phyloP scores from a whole-genome alignment of 2,329 filamentous ascomycete species.

The Penicillium sp. region DNA sequence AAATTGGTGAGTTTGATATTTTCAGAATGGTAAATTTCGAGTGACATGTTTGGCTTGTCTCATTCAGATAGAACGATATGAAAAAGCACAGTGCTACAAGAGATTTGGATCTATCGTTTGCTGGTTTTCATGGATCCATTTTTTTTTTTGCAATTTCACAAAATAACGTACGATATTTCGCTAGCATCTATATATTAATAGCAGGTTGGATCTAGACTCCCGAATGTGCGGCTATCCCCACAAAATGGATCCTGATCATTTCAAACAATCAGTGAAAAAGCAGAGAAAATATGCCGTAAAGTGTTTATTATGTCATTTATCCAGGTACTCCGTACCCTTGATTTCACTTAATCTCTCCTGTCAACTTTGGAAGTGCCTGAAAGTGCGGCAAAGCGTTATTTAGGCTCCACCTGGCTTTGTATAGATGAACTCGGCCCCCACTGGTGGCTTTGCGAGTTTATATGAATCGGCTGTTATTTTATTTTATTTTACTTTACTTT shows the following conservation, averaged over 20 bases:
- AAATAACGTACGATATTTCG: neutral
- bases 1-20: neutral
- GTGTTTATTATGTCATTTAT: neutral
- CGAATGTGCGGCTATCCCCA: neutral
- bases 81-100: neutral
- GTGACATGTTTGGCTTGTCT: neutral
- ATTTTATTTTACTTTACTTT: neutral
- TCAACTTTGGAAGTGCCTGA: neutral
- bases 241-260: neutral
- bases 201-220: neutral
- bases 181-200: neutral
- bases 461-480: neutral
- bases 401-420: neutral
- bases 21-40: neutral
- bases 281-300: neutral
- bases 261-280: neutral
- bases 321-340: too few species aligned
- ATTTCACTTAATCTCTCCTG: neutral
- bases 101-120: neutral
- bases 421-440: slow-evolving; percentile 6
- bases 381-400: neutral
- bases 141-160: neutral
- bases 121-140: neutral
- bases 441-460: neutral
- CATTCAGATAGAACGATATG: neutral